Conservation (phyloP, 1,139 yeast species). For the Scheffersomyces illinoinensis region DNA sequence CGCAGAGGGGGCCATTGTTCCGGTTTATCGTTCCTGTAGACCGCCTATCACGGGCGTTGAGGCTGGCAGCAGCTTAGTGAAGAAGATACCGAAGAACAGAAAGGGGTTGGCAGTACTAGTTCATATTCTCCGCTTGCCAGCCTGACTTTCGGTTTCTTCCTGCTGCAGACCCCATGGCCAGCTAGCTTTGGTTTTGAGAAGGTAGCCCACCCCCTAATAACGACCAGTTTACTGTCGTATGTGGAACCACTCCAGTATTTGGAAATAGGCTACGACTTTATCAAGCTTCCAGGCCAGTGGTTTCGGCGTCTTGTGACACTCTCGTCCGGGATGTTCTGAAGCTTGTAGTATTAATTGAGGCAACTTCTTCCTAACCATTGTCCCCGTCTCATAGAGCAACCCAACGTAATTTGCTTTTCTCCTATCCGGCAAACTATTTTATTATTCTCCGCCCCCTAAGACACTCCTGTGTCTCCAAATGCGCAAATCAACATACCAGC, state of each 20-base stretch:
- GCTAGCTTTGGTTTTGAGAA: background rate
- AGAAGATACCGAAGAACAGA: background rate
- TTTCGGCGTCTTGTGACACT: background rate
- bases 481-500: background rate
- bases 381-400: background rate
- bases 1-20: background rate
- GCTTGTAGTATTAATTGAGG: too few species aligned
- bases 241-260: background rate
- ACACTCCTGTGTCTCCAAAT: background rate
- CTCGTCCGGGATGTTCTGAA: background rate
- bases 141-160: background rate
- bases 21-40: background rate
- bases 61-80: background rate
- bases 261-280: background rate
- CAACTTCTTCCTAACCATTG: too few species aligned
- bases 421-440: too few species aligned
- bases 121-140: background rate
- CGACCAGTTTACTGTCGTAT: background rate
- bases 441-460: background rate
- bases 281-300: background rate
- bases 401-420: background rate
- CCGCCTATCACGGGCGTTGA: background rate
- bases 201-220: background rate
- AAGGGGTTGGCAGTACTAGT: background rate
- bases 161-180: background rate